phyloP scores from a whole-genome alignment of 2,329 filamentous ascomycete genomes.

The Venturiaceae sp. region DNA sequence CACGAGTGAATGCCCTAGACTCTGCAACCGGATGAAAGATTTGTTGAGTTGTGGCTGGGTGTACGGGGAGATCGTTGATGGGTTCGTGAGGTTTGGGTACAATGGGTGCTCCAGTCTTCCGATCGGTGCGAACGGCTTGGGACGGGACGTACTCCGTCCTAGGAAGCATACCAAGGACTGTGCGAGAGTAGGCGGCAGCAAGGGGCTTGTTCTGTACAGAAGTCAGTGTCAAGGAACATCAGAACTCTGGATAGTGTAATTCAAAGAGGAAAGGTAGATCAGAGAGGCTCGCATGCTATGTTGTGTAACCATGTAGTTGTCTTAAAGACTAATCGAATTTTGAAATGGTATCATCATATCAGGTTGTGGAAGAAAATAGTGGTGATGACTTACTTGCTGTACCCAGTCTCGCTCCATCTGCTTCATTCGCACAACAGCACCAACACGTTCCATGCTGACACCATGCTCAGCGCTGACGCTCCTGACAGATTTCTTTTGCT shows the following conservation, averaged over 20 bases:
- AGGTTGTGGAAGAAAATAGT: background rate
- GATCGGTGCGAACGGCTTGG: background rate
- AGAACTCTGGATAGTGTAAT: conserved; percentile 9
- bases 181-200: conserved; percentile 65
- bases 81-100: conserved; percentile 43
- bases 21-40: conserved; percentile 56
- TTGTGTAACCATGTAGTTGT: conserved; percentile 80
- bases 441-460: conserved; percentile 75
- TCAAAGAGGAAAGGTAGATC: conserved; percentile 31
- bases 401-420: conserved; percentile 74
- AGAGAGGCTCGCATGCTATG: conserved; percentile 58
- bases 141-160: conserved; percentile 30
- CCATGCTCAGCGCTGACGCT: conserved; percentile 67
- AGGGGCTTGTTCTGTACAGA: conserved; percentile 59
- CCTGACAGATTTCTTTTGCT: conserved; percentile 59
- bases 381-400: conserved; percentile 53
- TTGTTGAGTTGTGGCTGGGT: conserved; percentile 43
- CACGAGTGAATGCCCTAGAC: conserved; percentile 54
- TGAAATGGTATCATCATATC: conserved; percentile 63
- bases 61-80: conserved; percentile 55
- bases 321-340: conserved; percentile 99
- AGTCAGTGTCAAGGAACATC: background rate
- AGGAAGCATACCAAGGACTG: conserved; percentile 73
- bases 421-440: conserved; percentile 76
- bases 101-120: conserved; percentile 14